Evolutionary conservation across 2,329 filamentous ascomycete species (phyloP).

Genomic region (Whalleya microplaca): DNA sequence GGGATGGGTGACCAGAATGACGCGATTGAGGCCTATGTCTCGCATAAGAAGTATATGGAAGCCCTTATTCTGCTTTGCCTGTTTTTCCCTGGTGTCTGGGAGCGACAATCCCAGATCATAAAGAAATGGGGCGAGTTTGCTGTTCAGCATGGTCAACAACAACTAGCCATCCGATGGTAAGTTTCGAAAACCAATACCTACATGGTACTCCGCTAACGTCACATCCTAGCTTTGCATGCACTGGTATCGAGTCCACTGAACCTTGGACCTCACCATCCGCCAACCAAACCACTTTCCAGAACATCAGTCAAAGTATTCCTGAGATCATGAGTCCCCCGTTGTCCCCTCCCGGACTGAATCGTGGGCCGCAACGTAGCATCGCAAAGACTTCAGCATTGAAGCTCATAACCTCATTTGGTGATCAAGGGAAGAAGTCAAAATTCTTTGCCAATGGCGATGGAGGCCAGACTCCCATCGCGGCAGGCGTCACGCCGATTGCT

Average conservation of each 20-base stretch:
- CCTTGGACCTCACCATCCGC: constrained; percentile 88
- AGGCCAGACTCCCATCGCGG: constrained; percentile 75
- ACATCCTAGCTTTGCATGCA: constrained; percentile 75
- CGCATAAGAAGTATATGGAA: constrained; percentile 89
- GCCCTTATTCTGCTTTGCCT: constrained; percentile 87
- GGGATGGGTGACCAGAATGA: constrained; percentile 92
- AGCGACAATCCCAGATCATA: constrained; percentile 83
- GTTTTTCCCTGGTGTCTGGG: constrained; percentile 84
- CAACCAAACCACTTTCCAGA: constrained; percentile 60
- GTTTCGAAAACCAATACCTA: constrained; percentile 24
- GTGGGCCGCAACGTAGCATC: constrained; percentile 64
- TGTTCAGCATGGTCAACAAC: constrained; percentile 82
- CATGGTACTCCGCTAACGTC: constrained; percentile 17
- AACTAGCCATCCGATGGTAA: constrained; percentile 83
- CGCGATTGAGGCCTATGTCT: constrained; percentile 94
- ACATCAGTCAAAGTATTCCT: constrained; percentile 58
- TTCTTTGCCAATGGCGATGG: constrained; percentile 63
- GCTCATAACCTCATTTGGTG: constrained; percentile 86
- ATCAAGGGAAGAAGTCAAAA: constrained; percentile 63
- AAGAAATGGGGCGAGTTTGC: constrained; percentile 95
- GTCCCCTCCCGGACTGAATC: constrained; percentile 70
- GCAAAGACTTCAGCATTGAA: constrained; percentile 85
- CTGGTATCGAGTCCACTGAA: constrained; percentile 80
- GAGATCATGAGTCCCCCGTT: constrained; percentile 70
- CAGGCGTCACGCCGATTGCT: constrained; percentile 85